Percentiles rank a stretch among this genome's conserved stretches.
phyloP scores from a whole-genome alignment of 306 rosid species.

The Citrullus colocynthis region DNA sequence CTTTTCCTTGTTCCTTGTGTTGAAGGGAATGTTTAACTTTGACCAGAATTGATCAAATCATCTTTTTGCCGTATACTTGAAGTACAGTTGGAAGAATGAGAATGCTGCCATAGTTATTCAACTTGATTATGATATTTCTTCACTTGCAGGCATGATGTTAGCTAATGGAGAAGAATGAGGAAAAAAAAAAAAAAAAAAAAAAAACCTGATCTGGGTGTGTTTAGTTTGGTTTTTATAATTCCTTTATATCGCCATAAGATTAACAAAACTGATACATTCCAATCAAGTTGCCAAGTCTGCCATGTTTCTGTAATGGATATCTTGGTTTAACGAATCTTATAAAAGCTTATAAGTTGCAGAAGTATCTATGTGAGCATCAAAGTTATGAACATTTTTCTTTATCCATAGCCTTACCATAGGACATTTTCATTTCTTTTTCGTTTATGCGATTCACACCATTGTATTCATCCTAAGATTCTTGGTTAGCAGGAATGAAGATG shows the following conservation, averaged over 20 bases:
- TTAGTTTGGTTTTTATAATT: neutral
- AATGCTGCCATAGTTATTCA: constrained; percentile 21
- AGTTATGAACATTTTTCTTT: neutral
- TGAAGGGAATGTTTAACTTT: neutral
- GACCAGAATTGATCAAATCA: constrained; percentile 15
- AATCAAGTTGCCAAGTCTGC: neutral
- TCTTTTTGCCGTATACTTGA: constrained; percentile 22
- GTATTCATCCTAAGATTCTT: neutral
- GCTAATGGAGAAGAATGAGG: neutral
- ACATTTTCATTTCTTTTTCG: neutral
- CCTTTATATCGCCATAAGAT: neutral
- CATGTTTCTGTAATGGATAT: neutral
- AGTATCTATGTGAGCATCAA: neutral
- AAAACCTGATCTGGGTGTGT: neutral
- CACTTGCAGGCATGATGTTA: constrained; percentile 5
- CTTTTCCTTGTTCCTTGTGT: constrained; percentile 17
- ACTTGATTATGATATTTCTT: constrained; percentile 11
- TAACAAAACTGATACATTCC: neutral
- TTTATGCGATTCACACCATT: neutral
- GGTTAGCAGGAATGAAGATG: neutral
- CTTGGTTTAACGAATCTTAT: neutral
- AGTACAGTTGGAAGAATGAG: constrained; percentile 17
- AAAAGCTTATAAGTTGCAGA: neutral
- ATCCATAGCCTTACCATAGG: neutral
- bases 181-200: neutral